Base-by-base conservation (phyloP, 1,284 basidiomycete species). In the Moniliella sp. region DNA sequence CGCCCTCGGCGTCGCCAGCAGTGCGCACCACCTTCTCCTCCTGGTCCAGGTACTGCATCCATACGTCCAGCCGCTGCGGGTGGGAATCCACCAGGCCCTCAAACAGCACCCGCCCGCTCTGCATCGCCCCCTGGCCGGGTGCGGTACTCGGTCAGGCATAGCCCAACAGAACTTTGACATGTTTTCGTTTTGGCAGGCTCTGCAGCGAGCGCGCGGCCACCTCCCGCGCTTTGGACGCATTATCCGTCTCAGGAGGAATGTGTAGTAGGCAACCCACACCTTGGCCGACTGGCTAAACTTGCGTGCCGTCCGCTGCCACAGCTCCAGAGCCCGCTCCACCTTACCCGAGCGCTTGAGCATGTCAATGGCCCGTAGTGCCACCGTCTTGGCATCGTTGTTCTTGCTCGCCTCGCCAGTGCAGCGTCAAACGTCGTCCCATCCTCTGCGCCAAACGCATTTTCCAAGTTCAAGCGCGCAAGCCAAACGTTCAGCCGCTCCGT, bases 1-100 rank as follows among this genome's bases (percentile, higher is more conserved):
- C 7, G 5, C 9, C 28, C 9, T 29, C 28, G 21, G 7, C 21
- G 29, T 32, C 27, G 18, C 15, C 31, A 11, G 19, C 14, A 13
- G 16, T 7, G 18, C 10, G 11, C 16, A n/a, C 68, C 64, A 57
- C 76, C 72, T 28, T 69, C 4, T 74, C 75, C 56, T 94, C 80
- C 74, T 93, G 84, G 58, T 97, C 91, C 57, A 94, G 75, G 62
- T 97, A 99, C 35, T 94, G 69, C 36, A 78, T 79, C 86, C 93
- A 97, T 25, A 94, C 65, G 60, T 97, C 88, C 66, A 84, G 75
- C 30, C 83, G 73, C 61, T 86, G 93, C 2, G 84, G 76, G 64
- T 93, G 81, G 10, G 76, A 79, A 57, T 88, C 82, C 17, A 97
- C 68, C 35, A 99, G 78, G 21, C 88, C 91, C 60, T 97, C 91